These are phyloP conservation scores for Cryptomeria japonica DNA, from an alignment of 75 land plant species.

Conservation along the genomic window DNA sequence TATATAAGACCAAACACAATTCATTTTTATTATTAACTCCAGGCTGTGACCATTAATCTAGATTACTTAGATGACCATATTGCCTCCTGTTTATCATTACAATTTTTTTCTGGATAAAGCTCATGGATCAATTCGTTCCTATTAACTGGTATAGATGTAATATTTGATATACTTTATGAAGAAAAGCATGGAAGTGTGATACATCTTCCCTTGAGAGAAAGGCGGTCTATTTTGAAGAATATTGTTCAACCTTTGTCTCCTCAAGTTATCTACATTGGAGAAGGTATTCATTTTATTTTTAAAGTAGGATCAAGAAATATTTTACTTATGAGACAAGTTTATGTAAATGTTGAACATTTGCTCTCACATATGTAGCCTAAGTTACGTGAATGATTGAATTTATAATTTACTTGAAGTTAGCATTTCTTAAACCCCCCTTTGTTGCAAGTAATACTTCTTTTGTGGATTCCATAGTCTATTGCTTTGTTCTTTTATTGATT, in stretches of 20 bases:
- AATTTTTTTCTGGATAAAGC: neutral
- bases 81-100: neutral
- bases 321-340: neutral
- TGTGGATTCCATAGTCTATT: neutral
- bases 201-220: conserved; percentile 11
- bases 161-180: conserved; percentile 5
- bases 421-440: neutral
- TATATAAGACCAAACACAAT: neutral
- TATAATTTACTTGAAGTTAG: neutral
- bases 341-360: neutral
- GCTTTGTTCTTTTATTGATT: neutral
- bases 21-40: neutral
- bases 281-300: conserved; percentile 15
- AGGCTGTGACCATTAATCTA: neutral
- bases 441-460: neutral
- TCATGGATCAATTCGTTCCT: neutral
- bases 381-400: neutral
- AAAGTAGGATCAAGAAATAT: neutral
- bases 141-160: neutral
- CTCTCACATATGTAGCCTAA: too few relatives aligned
- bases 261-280: conserved; percentile 10
- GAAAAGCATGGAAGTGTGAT: neutral
- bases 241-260: conserved; percentile 7
- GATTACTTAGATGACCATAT: neutral
- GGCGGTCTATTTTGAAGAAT: conserved; percentile 10